Evolutionary conservation across 495 filamentous ascomycete genomes (phyloP).

Genomic region (Podospora appendiculata): DNA sequence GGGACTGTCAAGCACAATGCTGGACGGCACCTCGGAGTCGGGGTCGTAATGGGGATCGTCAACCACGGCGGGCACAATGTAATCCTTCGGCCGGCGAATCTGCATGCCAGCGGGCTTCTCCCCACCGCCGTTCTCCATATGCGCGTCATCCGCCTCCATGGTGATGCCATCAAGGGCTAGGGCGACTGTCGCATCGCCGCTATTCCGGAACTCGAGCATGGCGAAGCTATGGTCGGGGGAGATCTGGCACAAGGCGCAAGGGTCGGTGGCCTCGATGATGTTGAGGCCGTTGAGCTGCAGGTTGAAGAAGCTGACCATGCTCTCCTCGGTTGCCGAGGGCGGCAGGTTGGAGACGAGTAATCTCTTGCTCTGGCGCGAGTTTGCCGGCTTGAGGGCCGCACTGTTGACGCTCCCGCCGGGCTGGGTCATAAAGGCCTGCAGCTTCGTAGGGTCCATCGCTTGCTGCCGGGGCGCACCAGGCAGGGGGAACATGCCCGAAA

Average conservation of each 20-base stretch:
- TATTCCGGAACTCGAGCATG: constrained; percentile 81
- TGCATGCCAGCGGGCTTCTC: constrained; percentile 53
- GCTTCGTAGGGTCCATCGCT: constrained; percentile 88
- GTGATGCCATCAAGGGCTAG: constrained; percentile 82
- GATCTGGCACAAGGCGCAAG: constrained; percentile 78
- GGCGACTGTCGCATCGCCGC: constrained; percentile 83
- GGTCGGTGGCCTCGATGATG: constrained; percentile 73
- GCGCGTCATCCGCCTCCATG: constrained; percentile 66
- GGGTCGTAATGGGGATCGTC: constrained; percentile 72
- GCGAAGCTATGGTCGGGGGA: constrained; percentile 73
- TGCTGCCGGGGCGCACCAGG: constrained; percentile 93
- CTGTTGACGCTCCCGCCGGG: constrained; percentile 59
- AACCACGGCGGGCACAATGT: constrained; percentile 80
- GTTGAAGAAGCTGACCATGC: constrained; percentile 82
- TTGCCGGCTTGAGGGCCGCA: constrained; percentile 78
- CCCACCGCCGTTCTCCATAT: constrained; percentile 43
- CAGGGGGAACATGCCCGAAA: constrained; percentile 99
- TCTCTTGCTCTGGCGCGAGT: constrained; percentile 87
- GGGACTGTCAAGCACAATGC: constrained; percentile 78
- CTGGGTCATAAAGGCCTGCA: constrained; percentile 94
- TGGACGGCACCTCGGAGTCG: constrained; percentile 58
- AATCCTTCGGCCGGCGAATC: constrained; percentile 90
- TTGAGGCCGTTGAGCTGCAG: constrained; percentile 91
- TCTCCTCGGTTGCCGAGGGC: constrained; percentile 57
- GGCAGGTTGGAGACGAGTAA: constrained; percentile 83